Evolutionary conservation across 2,329 filamentous ascomycete genomes (phyloP).

Genomic region (Colletotrichum melonis): DNA sequence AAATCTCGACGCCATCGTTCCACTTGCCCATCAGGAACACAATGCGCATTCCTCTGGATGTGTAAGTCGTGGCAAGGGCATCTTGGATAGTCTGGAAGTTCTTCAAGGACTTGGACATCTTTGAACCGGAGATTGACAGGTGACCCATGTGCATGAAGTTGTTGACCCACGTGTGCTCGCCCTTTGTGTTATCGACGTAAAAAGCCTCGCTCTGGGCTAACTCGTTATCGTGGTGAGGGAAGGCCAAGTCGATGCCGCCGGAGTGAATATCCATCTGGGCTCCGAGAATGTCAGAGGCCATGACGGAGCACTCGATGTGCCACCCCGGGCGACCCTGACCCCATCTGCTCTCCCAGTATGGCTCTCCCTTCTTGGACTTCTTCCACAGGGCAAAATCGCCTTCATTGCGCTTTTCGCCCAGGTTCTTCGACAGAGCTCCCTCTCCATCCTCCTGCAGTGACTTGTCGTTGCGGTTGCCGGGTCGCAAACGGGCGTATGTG

Average conservation of each 20-base stretch:
- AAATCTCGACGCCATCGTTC: conserved; percentile 93
- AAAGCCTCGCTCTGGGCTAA: conserved; percentile 92
- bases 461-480: conserved; percentile 87
- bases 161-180: conserved; percentile 84
- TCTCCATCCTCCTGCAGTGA: conserved; percentile 89
- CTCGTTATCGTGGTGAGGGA: conserved; percentile 95
- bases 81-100: conserved; percentile 96
- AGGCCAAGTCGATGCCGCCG: conserved; percentile 89
- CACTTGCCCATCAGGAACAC: conserved; percentile 90
- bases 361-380: conserved; percentile 89
- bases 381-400: conserved; percentile 97
- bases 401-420: conserved; percentile 76
- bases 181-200: conserved; percentile 66
- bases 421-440: conserved; percentile 76
- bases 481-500: conserved; percentile 85
- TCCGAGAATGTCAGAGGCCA: conserved; percentile 91
- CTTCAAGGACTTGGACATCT: conserved; percentile 97
- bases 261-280: conserved; percentile 92
- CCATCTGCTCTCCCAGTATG: conserved; percentile 90
- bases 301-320: conserved; percentile 97
- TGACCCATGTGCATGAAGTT: conserved; percentile 98
- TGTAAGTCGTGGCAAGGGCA: conserved; percentile 78
- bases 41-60: conserved; percentile 81
- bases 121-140: conserved; percentile 82
- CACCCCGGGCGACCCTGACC: conserved; percentile 89